Base-by-base conservation (phyloP, 805 yeast genomes). In the Henningerozyma blattae region DNA sequence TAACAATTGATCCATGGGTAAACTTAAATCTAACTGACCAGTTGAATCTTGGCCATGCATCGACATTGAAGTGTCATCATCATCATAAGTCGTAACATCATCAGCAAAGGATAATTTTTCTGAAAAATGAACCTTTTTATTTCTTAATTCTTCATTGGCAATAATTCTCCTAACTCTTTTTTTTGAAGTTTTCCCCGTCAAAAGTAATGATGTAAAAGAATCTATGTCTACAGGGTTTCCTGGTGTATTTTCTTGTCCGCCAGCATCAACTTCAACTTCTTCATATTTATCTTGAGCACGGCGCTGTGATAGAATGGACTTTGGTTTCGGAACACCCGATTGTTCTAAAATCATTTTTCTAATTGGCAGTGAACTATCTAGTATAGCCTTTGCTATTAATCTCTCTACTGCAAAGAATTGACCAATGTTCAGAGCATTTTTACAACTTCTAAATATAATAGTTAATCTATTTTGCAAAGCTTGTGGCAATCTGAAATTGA, bases 321-420 rank as follows among this genome's bases (percentile, higher is more conserved):
- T 72, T 3, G 97, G 97, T 35, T 67, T 67, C 1, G 94, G 93
- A 14, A 84, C 70, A 0, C 81, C 72, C 0, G 93, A 81, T 37
- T 57, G 54, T 13, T 61, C 50, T 36, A 62, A 56, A 25, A 84
- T 69, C 48, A 75, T 57, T 16, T 62, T 56, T 41, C 84, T 59
- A 18, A 64, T 54, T 3, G 84, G 79, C n/a, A 65, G 51, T 22
- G 56, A 46, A 2, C 78, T 78, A 22, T 54, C 45, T 2, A 58
- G 31, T 14, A 83, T 54, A 0, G 78, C 64, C 53, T 84, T 95
- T 15, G 94, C 71, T 12, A 86, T 68, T 15, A 91, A 67, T 46
- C 98, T 66, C 34, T 89, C 53, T 25, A 85, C 67, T 1, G 94
- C 95, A 60, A 82, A 91, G 58, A 91, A 89, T 54, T 86, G 93